Evolutionary conservation across 805 yeast genomes (phyloP).

Genomic region (Hanseniaspora vineae): DNA sequence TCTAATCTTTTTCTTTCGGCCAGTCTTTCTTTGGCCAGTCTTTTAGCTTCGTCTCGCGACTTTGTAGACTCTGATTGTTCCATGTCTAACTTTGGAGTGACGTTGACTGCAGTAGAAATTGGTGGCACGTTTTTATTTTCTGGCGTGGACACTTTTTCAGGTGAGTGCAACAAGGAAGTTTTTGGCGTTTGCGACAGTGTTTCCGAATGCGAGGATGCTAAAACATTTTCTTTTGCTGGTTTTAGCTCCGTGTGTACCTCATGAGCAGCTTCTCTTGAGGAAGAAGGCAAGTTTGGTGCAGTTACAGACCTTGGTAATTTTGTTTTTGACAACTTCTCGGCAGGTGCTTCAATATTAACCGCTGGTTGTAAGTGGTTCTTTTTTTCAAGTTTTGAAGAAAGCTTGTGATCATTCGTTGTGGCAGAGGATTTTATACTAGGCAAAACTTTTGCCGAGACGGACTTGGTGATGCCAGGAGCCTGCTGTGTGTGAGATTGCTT

Average conservation of each 20-base stretch:
- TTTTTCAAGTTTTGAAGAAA: background rate
- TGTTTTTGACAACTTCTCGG: background rate
- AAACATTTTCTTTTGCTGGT: background rate
- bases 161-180: background rate
- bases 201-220: constrained; percentile 11
- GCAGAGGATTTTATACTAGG: background rate
- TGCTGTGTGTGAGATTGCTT: constrained; percentile 9
- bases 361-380: background rate
- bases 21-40: constrained; percentile 29
- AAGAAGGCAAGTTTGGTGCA: background rate
- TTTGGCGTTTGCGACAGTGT: constrained; percentile 7
- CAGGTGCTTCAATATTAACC: background rate
- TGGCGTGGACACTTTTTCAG: constrained; percentile 1
- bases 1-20: constrained; percentile 35
- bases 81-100: constrained; percentile 3
- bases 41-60: constrained; percentile 12
- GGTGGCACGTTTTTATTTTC: constrained; percentile 10
- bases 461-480: constrained; percentile 4
- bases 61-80: background rate
- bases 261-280: background rate
- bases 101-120: constrained; percentile 11
- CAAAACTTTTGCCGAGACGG: background rate
- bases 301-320: background rate
- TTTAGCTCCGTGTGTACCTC: too few relatives aligned
- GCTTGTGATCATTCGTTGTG: too few relatives aligned